Percentiles rank a stretch among this genome's conserved stretches.
Evolutionary conservation across 2,329 filamentous ascomycete species (phyloP).

Genomic region (Rhinocladiella similis): DNA sequence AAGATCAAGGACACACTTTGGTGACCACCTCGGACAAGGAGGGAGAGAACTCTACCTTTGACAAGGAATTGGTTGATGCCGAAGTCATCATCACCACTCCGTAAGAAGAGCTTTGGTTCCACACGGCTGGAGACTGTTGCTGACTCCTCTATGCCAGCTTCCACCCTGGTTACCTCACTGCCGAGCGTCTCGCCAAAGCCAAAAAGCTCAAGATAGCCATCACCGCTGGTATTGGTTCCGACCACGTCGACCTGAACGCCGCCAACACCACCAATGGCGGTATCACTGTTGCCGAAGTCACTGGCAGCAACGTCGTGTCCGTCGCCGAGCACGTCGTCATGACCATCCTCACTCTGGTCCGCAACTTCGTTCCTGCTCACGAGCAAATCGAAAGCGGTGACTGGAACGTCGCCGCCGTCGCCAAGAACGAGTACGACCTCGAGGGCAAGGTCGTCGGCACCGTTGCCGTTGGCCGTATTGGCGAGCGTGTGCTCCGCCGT

Average conservation of each 20-base stretch:
- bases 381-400: slow-evolving; percentile 86
- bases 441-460: slow-evolving; percentile 98
- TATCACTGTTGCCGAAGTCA: slow-evolving; percentile 95
- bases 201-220: slow-evolving; percentile 98
- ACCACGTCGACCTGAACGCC: slow-evolving; percentile 95
- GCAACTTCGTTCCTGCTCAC: slow-evolving; percentile 98
- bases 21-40: slow-evolving; percentile 99
- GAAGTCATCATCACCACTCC: slow-evolving; percentile 99
- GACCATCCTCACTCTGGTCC: slow-evolving; percentile 93
- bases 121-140: not conserved
- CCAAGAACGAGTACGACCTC: slow-evolving; percentile 98
- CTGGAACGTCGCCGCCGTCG: slow-evolving; percentile 93
- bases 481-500: slow-evolving; percentile 93
- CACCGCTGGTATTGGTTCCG: slow-evolving; percentile 96
- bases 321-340: slow-evolving; percentile 99
- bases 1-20: slow-evolving; percentile 93
- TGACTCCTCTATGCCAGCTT: slow-evolving; percentile 61
- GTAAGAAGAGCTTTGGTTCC: slow-evolving; percentile 50
- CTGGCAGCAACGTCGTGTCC: slow-evolving; percentile 96
- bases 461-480: slow-evolving; percentile 95
- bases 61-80: slow-evolving; percentile 92
- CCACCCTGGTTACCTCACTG: slow-evolving; percentile 96
- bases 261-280: slow-evolving; percentile 99
- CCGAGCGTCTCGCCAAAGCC: slow-evolving; percentile 92
- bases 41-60: slow-evolving; percentile 86